A percentile compares a stretch with the other conserved stretches of the same genome.
Conservation (phyloP, 371 early-diverging fungal genomes). For the Parasitella parasitica region DNA sequence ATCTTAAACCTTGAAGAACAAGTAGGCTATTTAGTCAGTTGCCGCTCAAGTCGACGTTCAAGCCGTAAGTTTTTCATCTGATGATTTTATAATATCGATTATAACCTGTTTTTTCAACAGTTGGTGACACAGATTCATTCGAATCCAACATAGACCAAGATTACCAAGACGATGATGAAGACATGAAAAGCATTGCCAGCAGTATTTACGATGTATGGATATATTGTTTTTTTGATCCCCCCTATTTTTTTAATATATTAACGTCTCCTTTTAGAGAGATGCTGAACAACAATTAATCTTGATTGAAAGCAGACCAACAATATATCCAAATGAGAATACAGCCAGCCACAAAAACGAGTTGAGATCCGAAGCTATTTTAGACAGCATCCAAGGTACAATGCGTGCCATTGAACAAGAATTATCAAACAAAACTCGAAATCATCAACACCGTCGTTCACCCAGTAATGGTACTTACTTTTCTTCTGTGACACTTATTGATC, state of each 20-base stretch:
- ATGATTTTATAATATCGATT: neutral
- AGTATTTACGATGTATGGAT: slow-evolving; percentile 18
- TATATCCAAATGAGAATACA: neutral
- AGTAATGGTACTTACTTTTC: neutral
- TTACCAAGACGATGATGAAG: neutral
- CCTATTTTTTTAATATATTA: neutral
- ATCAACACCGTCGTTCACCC: slow-evolving; percentile 4
- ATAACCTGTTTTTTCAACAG: neutral
- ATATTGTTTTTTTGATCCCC: neutral
- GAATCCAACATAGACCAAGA: slow-evolving; percentile 6
- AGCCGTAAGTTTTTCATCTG: neutral
- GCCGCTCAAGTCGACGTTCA: neutral
- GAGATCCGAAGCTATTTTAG: slow-evolving; percentile 15
- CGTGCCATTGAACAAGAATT: slow-evolving; percentile 22
- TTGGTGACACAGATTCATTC: slow-evolving; percentile 6
- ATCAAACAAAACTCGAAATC: neutral
- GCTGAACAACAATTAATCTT: slow-evolving; percentile 4
- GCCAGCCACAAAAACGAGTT: neutral
- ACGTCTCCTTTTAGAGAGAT: slow-evolving; percentile 11
- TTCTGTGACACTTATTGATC: neutral
- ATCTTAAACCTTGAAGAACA: slow-evolving; percentile 13
- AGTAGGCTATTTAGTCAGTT: slow-evolving; percentile 13
- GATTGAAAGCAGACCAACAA: slow-evolving; percentile 5
- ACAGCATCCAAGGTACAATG: slow-evolving; percentile 18
- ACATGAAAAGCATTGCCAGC: neutral